phyloP scores from a whole-genome alignment of 2,329 filamentous ascomycete genomes.

The Exophiala bonariae region DNA sequence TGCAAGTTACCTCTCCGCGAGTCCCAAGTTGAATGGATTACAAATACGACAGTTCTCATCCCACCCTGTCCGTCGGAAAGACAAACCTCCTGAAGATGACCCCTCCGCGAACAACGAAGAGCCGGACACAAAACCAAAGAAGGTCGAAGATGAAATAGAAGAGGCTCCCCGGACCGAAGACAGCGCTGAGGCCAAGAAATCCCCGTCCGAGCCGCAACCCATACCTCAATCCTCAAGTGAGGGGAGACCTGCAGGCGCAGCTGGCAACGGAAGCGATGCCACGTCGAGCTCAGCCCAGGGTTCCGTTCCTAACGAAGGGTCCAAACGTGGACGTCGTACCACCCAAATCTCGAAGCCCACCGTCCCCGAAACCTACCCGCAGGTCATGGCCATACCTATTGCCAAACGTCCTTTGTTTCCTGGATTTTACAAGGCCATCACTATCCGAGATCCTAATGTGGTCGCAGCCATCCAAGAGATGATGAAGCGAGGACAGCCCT shows the following conservation, averaged over 20 bases:
- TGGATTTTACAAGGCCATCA: slow-evolving; percentile 98
- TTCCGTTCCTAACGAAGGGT: slow-evolving; percentile 54
- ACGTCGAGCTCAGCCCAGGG: slow-evolving; percentile 45
- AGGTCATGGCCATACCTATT: slow-evolving; percentile 96
- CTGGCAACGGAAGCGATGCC: slow-evolving; percentile 40
- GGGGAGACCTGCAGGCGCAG: slow-evolving; percentile 40
- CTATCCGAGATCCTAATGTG: slow-evolving; percentile 89
- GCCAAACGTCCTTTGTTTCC: slow-evolving; percentile 91
- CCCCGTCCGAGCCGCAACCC: slow-evolving; percentile 48
- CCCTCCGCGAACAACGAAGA: slow-evolving; percentile 38
- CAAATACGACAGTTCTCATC: slow-evolving; percentile 45
- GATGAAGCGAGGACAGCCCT: slow-evolving; percentile 94
- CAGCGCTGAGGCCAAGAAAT: slow-evolving; percentile 42
- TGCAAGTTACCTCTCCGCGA: slow-evolving; percentile 3
- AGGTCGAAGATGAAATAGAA: slow-evolving; percentile 42
- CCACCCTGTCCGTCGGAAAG: slow-evolving; percentile 53
- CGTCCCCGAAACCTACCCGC: slow-evolving; percentile 92
- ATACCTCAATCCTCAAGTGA: slow-evolving; percentile 40
- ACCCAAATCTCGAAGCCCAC: slow-evolving; percentile 80
- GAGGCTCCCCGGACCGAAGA: slow-evolving; percentile 37
- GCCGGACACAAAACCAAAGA: slow-evolving; percentile 46
- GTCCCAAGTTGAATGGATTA: slow-evolving; percentile 20
- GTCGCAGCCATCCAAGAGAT: slow-evolving; percentile 91
- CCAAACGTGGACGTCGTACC: slow-evolving; percentile 69
- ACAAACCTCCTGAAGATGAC: slow-evolving; percentile 51